phyloP scores from a whole-genome alignment of 768 basidiomycete species.

The Tulasnella sp. region DNA sequence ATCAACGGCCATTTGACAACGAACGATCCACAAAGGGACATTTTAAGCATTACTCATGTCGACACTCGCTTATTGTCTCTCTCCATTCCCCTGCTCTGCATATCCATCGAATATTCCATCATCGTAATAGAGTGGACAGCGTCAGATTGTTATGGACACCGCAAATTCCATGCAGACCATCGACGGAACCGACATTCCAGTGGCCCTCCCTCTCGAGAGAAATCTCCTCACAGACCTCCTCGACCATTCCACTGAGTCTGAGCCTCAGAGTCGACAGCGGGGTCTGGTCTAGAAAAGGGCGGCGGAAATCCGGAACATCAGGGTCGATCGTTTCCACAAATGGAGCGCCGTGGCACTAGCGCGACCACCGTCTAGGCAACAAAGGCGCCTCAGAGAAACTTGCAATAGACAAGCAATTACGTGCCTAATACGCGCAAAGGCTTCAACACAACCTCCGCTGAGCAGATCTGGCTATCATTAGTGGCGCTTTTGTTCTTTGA shows the following conservation, averaged over 20 bases:
- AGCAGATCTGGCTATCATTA: background rate
- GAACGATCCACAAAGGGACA: constrained; percentile 1
- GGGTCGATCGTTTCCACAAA: constrained; percentile 8
- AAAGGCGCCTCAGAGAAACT: background rate
- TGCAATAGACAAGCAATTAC: background rate
- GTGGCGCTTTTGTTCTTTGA: constrained; percentile 8
- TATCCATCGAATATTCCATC: background rate
- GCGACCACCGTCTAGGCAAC: constrained; percentile 6
- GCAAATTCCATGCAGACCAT: background rate
- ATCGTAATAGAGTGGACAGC: background rate
- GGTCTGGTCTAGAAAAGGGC: background rate
- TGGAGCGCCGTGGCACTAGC: background rate
- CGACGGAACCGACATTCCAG: background rate
- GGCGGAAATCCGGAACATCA: constrained; percentile 10
- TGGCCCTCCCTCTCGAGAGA: background rate
- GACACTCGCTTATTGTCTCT: background rate
- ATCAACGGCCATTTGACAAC: constrained; percentile 9
- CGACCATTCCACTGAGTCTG: background rate
- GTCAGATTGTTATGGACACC: constrained; percentile 1
- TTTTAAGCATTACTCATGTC: constrained; percentile 4
- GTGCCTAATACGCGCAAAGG: background rate
- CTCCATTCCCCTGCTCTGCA: background rate
- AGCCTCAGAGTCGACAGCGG: background rate
- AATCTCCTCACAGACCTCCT: background rate
- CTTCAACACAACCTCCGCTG: background rate